Base-by-base conservation (phyloP, 2,329 filamentous ascomycete genomes). In the Aplosporella prunicola region DNA sequence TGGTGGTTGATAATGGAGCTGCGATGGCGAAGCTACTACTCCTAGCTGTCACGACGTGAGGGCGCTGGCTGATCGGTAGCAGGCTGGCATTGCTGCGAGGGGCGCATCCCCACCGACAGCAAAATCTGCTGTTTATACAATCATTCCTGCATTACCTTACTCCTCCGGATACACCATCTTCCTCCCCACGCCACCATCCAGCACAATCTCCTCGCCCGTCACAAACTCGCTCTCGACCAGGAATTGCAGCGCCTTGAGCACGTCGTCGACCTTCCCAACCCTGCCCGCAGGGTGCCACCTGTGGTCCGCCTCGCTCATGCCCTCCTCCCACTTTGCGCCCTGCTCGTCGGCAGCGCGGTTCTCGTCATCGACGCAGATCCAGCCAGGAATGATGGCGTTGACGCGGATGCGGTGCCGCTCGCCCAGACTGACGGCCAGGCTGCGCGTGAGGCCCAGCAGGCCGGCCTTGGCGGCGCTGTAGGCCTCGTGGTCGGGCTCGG, bases 391-490 rank as follows among this genome's bases (percentile, higher is more conserved):
- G 11, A 72, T 64, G 0, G 66, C 60, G 43, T 70, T 72, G 17
- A 68, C 64, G 4, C 66, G 55, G 17, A 72, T 61, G 9, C 60
- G 58, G 29, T 62, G 58, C 3, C 53, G 49, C 32, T 62, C 55
- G 2, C 59, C 62, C 10, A 71, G 50, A 25, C 62, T 66, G 6
- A 68, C 58, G 9, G 65, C 61, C 62, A 71, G 62, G 8, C 61
- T 61, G 45, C 70, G 68, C 33, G 64, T 66, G 18, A 73, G 47
- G 0, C 69, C 69, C 7, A 72, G 48, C 16, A 73, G 48, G 1
- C 68, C 68, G 2, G 68, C 68, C 51, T 73, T 72, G 0, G 62
- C 66, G 0, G 68, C 55, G 2, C 65, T 63, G 40, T 72, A 72
- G 1, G 60, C 62, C 50, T 72, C 69, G 40, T 68, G 67, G 37